phyloP scores from a whole-genome alignment of 2,329 filamentous ascomycete genomes.

The Diaporthe capsici region DNA sequence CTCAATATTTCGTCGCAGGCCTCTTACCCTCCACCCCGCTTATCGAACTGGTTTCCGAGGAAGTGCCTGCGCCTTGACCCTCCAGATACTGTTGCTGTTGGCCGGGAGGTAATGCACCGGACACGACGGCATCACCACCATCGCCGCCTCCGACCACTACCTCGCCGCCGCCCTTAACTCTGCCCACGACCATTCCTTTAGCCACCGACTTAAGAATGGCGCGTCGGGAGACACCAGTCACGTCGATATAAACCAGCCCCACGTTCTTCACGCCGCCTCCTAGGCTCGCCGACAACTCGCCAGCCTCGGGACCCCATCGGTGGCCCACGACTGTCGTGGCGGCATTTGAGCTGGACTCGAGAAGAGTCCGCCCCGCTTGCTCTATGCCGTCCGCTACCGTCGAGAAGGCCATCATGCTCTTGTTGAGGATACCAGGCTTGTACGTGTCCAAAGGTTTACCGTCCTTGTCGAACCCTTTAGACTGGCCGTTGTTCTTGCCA shows the following conservation, averaged over 20 bases:
- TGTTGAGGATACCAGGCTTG: constrained; percentile 94
- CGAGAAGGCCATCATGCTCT: constrained; percentile 95
- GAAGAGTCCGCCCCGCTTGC: constrained; percentile 83
- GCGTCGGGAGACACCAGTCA: constrained; percentile 88
- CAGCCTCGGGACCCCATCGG: constrained; percentile 88
- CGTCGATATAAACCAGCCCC: constrained; percentile 96
- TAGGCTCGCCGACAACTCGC: constrained; percentile 80
- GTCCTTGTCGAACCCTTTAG: constrained; percentile 77
- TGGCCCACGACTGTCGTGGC: constrained; percentile 90
- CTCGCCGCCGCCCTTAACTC: constrained; percentile 80
- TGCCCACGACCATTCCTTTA: constrained; percentile 94
- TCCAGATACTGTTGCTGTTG: constrained; percentile 45
- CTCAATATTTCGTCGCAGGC: constrained; percentile 38
- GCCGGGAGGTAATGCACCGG: constrained; percentile 29
- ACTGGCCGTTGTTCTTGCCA: constrained; percentile 65
- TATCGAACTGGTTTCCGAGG: constrained; percentile 39
- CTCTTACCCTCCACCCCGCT: constrained; percentile 39
- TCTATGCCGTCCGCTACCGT: constrained; percentile 96
- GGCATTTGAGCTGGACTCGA: constrained; percentile 82
- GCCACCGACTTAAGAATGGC: constrained; percentile 95
- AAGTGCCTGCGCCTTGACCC: constrained; percentile 46
- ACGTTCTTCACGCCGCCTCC: constrained; percentile 95
- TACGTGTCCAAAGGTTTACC: constrained; percentile 76
- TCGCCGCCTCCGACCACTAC: constrained; percentile 80
- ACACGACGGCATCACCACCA: constrained; percentile 47